Base-by-base conservation (phyloP, 2,329 filamentous ascomycete species). In the Pseudocercospora musae region DNA sequence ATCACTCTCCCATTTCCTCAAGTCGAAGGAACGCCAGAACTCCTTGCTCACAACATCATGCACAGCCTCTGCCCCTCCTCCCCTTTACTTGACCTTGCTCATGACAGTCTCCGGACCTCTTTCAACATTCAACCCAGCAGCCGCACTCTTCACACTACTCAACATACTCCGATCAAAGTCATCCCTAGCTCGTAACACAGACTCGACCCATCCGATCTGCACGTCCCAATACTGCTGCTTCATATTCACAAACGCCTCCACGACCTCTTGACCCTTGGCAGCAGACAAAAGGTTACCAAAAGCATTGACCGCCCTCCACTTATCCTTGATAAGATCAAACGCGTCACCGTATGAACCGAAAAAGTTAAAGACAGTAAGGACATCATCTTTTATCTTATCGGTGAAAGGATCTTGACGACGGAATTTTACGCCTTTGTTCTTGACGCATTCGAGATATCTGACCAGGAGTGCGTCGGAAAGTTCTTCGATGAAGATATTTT, bases 201-300 rank as follows among this genome's bases (percentile, higher is more conserved):
- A 89, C 81, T 99, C 96, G 7, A 99, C 92, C 95, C 95, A 99
- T 50, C 88, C 89, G 62, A 98, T 88, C 76, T 96, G 92, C 74
- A 98, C 81, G 78, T 99, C 95, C 91, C 94, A 96, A 77, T 96
- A 97, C 50, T 86, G 84, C 42, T 78, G 80, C 82, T 97, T 98
- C 80, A 99, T 94, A 4, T 81, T 80, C 70, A 89, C 89, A 73
- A 96, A 98, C 1, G 91, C 87, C 57, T 90, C 86, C 15, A 92
- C 87, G 0, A 97, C 82, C 23, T 81, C 82, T 29, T 87, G 84
- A 56, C 88, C 89, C 73, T 95, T 92, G 29, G 89, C 87, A 3
- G 87, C 87, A 53, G 84, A 81, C n/a, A 99, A 81, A 62, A 99
- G 79, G 52, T 87, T 84, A 20, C 96, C 82, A 72, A 99, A 92